Percentiles rank a stretch among this genome's conserved stretches.
Conservation (phyloP, 306 rosid genomes). For the Abrus pulchellus region DNA sequence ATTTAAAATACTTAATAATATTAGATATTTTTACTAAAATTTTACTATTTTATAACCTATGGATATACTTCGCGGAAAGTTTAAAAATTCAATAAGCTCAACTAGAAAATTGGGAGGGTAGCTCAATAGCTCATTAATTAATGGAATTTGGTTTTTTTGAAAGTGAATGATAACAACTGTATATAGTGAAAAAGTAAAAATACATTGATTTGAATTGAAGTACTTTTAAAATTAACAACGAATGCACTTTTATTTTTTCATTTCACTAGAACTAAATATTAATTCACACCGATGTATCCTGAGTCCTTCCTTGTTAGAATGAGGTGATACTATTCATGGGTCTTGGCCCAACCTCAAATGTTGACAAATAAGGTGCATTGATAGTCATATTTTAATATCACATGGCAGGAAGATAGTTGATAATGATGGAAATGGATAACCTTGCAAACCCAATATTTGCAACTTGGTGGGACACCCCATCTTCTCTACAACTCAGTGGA, state of each 20-base stretch:
- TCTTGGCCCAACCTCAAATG: conserved; percentile 12
- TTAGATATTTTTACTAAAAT: too few species aligned
- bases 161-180: too few species aligned
- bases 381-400: conserved; percentile 33
- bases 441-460: conserved; percentile 9
- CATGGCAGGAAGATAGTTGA: conserved; percentile 54
- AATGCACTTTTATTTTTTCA: background rate
- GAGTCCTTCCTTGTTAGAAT: background rate
- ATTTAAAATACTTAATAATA: too few species aligned
- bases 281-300: background rate
- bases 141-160: too few species aligned
- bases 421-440: conserved; percentile 54
- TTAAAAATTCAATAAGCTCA: too few species aligned
- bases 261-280: background rate
- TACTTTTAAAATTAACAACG: background rate
- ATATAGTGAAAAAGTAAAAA: too few species aligned
- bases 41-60: too few species aligned
- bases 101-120: too few species aligned
- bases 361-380: conserved; percentile 38
- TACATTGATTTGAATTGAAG: too few species aligned
- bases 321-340: conserved; percentile 12
- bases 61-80: too few species aligned
- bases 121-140: too few species aligned
- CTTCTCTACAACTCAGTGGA: conserved; percentile 46
- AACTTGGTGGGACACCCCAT: conserved; percentile 51